Conservation (phyloP, 106 monocot species). For the Apostasia ramifera region DNA sequence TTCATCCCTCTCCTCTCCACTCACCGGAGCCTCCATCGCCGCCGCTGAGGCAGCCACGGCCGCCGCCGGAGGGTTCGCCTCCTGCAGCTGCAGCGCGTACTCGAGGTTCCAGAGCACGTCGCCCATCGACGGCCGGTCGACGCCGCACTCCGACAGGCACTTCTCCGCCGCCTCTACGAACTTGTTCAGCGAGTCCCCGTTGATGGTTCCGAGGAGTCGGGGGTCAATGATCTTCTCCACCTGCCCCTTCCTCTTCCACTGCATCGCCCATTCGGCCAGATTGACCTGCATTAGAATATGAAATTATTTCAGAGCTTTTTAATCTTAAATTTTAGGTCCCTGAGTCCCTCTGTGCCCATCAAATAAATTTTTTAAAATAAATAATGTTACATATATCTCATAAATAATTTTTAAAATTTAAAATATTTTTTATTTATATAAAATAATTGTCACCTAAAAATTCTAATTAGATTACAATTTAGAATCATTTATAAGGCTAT, state of each 20-base stretch:
- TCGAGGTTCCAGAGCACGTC: conserved; percentile 29
- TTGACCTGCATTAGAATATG: background rate
- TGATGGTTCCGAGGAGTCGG: conserved; percentile 13
- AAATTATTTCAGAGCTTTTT: too few relatives aligned
- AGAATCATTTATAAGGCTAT: too few relatives aligned
- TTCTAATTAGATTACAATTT: too few relatives aligned
- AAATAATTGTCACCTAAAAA: too few relatives aligned
- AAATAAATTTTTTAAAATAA: too few relatives aligned
- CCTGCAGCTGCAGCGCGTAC: conserved; percentile 25
- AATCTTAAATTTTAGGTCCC: too few relatives aligned
- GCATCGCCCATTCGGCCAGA: conserved; percentile 24
- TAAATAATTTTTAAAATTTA: too few relatives aligned
- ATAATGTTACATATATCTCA: too few relatives aligned
- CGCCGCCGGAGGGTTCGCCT: conserved; percentile 14
- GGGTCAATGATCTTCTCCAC: conserved; percentile 32
- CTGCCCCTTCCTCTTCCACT: conserved; percentile 19
- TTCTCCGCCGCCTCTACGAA: conserved; percentile 30
- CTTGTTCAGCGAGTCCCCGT: conserved; percentile 19
- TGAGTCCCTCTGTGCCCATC: too few relatives aligned
- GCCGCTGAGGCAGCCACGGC: background rate
- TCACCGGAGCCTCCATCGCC: background rate
- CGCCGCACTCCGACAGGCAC: conserved; percentile 25
- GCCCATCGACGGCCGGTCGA: conserved; percentile 29
- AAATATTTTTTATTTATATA: too few relatives aligned
- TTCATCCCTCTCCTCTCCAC: background rate